Base-by-base conservation (phyloP, 352 stramenopile genomes). In the Phytophthora kernoviae region DNA sequence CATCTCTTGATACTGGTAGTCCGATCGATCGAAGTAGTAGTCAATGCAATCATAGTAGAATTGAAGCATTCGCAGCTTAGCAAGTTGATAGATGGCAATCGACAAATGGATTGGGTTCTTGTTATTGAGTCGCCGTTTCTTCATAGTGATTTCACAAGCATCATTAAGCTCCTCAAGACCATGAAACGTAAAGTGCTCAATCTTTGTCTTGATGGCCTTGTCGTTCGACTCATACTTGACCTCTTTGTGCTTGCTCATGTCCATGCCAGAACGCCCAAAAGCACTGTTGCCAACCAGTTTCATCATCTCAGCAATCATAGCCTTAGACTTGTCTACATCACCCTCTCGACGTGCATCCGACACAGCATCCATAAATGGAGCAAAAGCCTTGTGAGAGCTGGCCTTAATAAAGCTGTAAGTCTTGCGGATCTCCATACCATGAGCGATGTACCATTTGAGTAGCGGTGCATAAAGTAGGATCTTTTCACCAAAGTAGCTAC, bases 391-490 rank as follows among this genome's bases (percentile, higher is more conserved):
- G 24, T 30, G 24, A 6, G 24, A 30, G 6, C 6, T 30, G 24
- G 24, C 24, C 6, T 30, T 30, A 6, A 30, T 30, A 24, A 76
- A 77, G 15, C 20, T 48, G 37, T 79, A 63, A 33, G 37, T 61
- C 20, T 71, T 68, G 3, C 48, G 71, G 34, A 75, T 49, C 12
- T 54, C 45, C 8, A 76, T 30, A 4, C 70, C 70, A 21, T 79
- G 62, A 10, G 18, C 15, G 17, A 80, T 3, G 20, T 80, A 80
- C 67, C 71, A 80, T 14, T 73, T 75, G 0, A 81, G 39, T 14
- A 75, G 22, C 6, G 68, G 63, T 0, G 64, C 58, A 33, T 77
- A 77, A 6, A 81, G 68, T 0, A 81, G 49, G 34, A 71, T 78
- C 22, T 69, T 46, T 33, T 63, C 56, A 30, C 65, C 72, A 45